These are phyloP conservation scores for Rosa multiflora DNA, from an alignment of 306 rosid species.

Conservation along the genomic window DNA sequence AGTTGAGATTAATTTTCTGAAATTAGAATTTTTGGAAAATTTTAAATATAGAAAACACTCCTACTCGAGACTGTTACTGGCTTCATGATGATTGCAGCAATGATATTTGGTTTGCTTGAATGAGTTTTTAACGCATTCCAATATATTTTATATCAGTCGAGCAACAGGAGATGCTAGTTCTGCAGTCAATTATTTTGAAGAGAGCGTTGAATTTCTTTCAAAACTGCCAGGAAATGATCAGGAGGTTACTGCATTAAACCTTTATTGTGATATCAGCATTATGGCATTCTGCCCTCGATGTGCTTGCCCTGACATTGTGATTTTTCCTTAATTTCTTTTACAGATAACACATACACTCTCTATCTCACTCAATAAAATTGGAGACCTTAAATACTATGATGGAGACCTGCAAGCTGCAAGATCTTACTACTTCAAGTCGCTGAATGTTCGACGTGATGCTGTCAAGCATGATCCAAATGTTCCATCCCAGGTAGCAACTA, in stretches of 20 bases:
- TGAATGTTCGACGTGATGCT: slow-evolving; percentile 83
- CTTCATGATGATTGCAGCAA: not conserved
- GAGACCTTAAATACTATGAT: slow-evolving; percentile 89
- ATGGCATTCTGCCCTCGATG: not conserved
- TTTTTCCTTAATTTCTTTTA: slow-evolving; percentile 11
- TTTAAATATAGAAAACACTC: not conserved
- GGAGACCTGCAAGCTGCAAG: slow-evolving; percentile 88
- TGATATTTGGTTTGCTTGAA: slow-evolving; percentile 14
- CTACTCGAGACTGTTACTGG: not conserved
- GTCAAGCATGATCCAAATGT: slow-evolving; percentile 52
- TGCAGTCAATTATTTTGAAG: slow-evolving; percentile 78
- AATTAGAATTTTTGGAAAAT: not conserved
- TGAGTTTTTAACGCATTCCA: not conserved
- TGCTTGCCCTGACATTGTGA: not conserved
- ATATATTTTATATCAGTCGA: slow-evolving; percentile 55
- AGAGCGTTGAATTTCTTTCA: slow-evolving; percentile 83
- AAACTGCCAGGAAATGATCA: slow-evolving; percentile 69
- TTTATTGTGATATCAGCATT: slow-evolving; percentile 10
- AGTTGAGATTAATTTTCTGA: not conserved
- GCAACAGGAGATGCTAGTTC: slow-evolving; percentile 78
- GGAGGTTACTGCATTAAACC: slow-evolving; percentile 60
- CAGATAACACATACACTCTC: slow-evolving; percentile 93
- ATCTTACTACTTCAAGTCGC: slow-evolving; percentile 67
- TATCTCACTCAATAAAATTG: slow-evolving; percentile 94
- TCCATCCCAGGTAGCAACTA: slow-evolving; percentile 69